Percentiles rank a stretch among this genome's conserved stretches.
phyloP scores from a whole-genome alignment of 768 basidiomycete species.

The Suillus bovinus region DNA sequence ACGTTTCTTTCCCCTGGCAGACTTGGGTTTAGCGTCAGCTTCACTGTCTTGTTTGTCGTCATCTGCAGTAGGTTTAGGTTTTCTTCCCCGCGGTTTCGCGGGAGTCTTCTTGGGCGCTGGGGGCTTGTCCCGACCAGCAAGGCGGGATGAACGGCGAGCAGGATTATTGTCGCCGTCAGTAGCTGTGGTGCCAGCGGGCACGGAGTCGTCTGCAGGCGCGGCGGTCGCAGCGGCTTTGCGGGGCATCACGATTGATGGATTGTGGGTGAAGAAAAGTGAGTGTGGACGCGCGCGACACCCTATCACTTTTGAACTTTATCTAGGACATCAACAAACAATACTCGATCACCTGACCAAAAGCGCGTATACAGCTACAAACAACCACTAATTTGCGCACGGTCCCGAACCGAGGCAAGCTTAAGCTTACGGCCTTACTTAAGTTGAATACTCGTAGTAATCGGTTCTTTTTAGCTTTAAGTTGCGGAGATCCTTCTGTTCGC shows the following conservation, averaged over 20 bases:
- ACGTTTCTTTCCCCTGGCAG: conserved; percentile 58
- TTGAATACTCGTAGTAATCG: not conserved
- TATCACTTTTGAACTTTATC: conserved; percentile 35
- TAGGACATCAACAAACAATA: conserved; percentile 36
- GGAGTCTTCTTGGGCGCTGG: conserved; percentile 58
- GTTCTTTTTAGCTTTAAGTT: not conserved
- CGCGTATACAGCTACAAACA: conserved; percentile 35
- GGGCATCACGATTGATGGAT: conserved; percentile 48
- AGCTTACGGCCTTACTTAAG: not conserved
- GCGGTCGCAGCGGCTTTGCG: conserved; percentile 62
- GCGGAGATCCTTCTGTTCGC: not conserved
- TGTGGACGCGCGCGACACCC: conserved; percentile 32
- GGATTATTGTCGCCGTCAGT: conserved; percentile 35
- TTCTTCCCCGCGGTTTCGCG: conserved; percentile 60
- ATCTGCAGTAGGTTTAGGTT: conserved; percentile 36
- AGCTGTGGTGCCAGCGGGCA: not conserved
- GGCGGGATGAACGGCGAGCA: conserved; percentile 74
- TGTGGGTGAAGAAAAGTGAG: conserved; percentile 15
- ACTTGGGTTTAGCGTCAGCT: conserved; percentile 45
- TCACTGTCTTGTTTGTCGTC: conserved; percentile 43
- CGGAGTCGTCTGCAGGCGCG: conserved; percentile 32
- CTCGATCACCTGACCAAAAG: conserved; percentile 32
- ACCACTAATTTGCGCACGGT: conserved; percentile 19
- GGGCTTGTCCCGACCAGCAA: conserved; percentile 69
- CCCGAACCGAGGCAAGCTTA: conserved; percentile 3